Conservation (phyloP, 192 early-diverging fungal genomes). For the Backusella circina region DNA sequence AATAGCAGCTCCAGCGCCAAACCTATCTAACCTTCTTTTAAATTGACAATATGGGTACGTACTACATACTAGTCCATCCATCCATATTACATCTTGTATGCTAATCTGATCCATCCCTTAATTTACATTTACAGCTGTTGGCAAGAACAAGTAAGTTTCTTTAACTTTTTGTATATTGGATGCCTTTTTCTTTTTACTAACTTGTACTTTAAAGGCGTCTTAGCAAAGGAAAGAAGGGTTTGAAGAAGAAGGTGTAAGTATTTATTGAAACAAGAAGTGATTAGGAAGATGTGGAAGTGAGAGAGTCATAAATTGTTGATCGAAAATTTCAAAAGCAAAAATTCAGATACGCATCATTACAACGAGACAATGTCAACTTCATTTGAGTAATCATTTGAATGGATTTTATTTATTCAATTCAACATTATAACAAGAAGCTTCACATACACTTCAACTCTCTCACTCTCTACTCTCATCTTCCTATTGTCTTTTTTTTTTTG, state of each 20-base stretch:
- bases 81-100: constrained; percentile 11
- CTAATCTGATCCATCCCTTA: neutral
- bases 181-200: neutral
- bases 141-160: constrained; percentile 65
- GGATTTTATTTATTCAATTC: neutral
- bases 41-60: constrained; percentile 36
- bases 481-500: neutral
- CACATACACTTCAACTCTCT: neutral
- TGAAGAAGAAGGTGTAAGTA: constrained; percentile 88
- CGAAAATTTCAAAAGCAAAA: neutral
- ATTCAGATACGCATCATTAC: neutral
- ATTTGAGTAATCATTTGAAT: neutral
- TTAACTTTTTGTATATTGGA: neutral
- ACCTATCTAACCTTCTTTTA: constrained; percentile 26
- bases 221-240: constrained; percentile 83
- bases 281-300: neutral
- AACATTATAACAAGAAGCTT: neutral
- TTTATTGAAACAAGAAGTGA: neutral
- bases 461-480: neutral
- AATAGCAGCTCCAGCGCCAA: neutral
- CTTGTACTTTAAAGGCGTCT: constrained; percentile 54
- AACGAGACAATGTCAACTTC: neutral
- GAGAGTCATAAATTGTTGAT: neutral
- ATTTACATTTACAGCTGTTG: constrained; percentile 47
- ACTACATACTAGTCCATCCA: constrained; percentile 1